Evolutionary conservation across 306 rosid species (phyloP), one percentile per base, ranked within the genome.

Genomic region (Abrus pulchellus): DNA sequence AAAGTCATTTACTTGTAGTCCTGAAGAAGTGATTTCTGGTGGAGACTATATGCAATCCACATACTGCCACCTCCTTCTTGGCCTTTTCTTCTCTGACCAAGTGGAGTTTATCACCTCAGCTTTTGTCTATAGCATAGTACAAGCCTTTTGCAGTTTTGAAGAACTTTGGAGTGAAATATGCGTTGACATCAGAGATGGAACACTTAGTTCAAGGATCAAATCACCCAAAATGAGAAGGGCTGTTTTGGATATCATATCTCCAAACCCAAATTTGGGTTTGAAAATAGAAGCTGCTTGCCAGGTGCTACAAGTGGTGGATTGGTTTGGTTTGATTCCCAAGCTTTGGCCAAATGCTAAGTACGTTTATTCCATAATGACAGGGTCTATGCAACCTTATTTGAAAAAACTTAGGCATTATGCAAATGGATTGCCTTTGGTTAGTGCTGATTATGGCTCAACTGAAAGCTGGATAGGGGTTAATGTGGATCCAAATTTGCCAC

Each of bases 401-500:
- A 91, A 86, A n/a, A 95, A 91, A 36, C 82, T 95, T 13, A 87
- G 94, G 76, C 96, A 83, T 75, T 95, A 91, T 45, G 97, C 92
- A 3, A 85, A 86, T 76, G 92, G 88, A 8, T 79, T 95, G 83
- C 91, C 97, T n/a, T 83, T 95, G 44, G 88, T 95, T 30, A 90
- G 98, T 81, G 99, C 93, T 45, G 99, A 91, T 1, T 95, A 95
- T 83, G 99, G 99, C 5, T 95, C 99, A 5, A 95, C 98, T 11
- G 99, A 95, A 93, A 90, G 99, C 63, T 95, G 99, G 99, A 95
- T 95, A 43, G 99, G 99, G 68, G 94, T 89, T 41, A 93, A 93
- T 72, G 85, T 93, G 83, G 97, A 95, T 68, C 96, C 99, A 12
- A 71, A 57, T 82, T 78, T 90, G n/a, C 84, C 90, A 1, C 96